A percentile compares a stretch with the other conserved stretches of the same genome.
Conservation (phyloP, 495 filamentous ascomycete species). For the Penicillium flavigenum region DNA sequence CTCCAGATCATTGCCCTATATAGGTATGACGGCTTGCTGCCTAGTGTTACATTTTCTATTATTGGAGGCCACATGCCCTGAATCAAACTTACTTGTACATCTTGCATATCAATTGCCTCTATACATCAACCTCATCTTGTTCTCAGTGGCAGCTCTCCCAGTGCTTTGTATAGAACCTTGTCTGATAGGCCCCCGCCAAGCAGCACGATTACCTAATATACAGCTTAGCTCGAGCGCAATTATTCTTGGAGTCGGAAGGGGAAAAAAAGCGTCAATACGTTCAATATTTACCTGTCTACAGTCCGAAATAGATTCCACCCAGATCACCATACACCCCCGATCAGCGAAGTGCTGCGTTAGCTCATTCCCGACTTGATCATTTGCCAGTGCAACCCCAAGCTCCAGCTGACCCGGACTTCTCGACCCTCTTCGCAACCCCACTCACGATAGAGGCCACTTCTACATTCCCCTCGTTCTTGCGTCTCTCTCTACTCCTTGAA, state of each 20-base stretch:
- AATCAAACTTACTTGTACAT: not conserved
- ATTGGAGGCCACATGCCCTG: conserved; percentile 8
- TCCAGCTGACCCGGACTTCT: conserved; percentile 23
- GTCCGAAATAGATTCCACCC: conserved; percentile 16
- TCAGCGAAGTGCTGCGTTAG: conserved; percentile 1
- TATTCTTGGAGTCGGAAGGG: conserved; percentile 23
- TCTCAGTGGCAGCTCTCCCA: not conserved
- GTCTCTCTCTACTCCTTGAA: conserved; percentile 11
- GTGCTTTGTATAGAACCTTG: conserved; percentile 15
- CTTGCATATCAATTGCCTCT: not conserved
- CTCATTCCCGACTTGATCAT: conserved; percentile 20
- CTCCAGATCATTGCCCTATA: not conserved
- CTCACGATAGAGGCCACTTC: conserved; percentile 18
- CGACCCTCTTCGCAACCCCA: conserved; percentile 21
- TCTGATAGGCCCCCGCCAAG: conserved; percentile 14
- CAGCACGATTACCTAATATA: conserved; percentile 16
- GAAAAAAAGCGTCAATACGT: conserved; percentile 3
- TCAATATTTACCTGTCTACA: not conserved
- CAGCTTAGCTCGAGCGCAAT: conserved; percentile 17
- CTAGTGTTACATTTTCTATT: not conserved
- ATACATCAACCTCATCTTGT: not conserved
- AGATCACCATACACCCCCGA: not conserved
- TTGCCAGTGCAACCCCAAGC: conserved; percentile 26
- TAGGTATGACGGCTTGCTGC: not conserved
- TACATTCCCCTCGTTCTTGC: conserved; percentile 13